phyloP scores from a whole-genome alignment of 2,329 filamentous ascomycete genomes.

The Paramyrothecium sp. region DNA sequence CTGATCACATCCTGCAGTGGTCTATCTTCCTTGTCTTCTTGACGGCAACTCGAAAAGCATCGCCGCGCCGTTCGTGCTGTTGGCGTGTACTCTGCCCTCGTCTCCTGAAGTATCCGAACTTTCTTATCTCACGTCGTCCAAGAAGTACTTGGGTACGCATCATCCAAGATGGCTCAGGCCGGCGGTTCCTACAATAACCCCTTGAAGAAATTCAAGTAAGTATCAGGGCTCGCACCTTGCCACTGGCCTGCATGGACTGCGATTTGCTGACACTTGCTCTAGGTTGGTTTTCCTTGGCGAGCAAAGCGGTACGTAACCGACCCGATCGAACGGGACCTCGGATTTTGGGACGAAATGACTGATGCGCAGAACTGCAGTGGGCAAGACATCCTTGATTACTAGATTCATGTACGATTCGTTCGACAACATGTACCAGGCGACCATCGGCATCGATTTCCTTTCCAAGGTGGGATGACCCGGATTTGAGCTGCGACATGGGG shows the following conservation, averaged over 20 bases:
- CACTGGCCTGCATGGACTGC: not conserved
- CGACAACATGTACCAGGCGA: slow-evolving; percentile 99
- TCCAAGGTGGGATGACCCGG: slow-evolving; percentile 69
- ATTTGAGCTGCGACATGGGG: not conserved
- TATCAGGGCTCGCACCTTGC: slow-evolving; percentile 4
- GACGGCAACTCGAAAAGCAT: no score
- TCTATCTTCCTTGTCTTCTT: not conserved
- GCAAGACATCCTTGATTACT: slow-evolving; percentile 97
- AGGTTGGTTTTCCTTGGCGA: slow-evolving; percentile 97
- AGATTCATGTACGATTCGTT: slow-evolving; percentile 99
- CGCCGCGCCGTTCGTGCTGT: not conserved
- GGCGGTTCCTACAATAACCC: slow-evolving; percentile 96
- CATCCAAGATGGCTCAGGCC: slow-evolving; percentile 72
- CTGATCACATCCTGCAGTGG: not conserved
- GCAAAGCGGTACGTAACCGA: slow-evolving; percentile 78
- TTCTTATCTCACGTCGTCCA: not conserved
- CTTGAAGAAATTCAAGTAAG: slow-evolving; percentile 99
- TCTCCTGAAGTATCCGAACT: slow-evolving; percentile 18
- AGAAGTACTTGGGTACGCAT: not conserved
- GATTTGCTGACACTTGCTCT: slow-evolving; percentile 18
- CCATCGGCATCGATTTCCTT: slow-evolving; percentile 98
- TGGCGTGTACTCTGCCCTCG: not conserved
- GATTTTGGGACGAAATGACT: slow-evolving; percentile 17
- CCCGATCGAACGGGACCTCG: slow-evolving; percentile 10
- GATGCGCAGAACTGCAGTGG: slow-evolving; percentile 59